Evolutionary conservation across 1,139 yeast genomes (phyloP).

Genomic region (Candida buenavistaensis): DNA sequence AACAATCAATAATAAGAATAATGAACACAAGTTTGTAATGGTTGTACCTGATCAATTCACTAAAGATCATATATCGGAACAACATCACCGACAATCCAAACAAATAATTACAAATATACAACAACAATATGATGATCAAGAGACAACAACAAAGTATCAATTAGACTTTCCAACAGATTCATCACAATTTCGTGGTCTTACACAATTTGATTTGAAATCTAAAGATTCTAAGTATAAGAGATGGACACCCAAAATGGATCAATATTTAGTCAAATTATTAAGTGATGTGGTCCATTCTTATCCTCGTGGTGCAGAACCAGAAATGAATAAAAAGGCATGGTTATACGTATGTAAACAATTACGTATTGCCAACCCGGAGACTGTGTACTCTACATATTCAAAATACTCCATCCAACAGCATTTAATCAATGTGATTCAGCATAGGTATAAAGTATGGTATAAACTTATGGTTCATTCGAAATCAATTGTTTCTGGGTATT

Average conservation of each 20-base stretch:
- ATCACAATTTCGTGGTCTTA: slow-evolving; percentile 16
- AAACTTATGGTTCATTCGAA: slow-evolving; percentile 33
- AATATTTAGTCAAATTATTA: slow-evolving; percentile 31
- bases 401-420: slow-evolving; percentile 45
- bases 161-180: background rate
- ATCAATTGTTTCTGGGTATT: slow-evolving; percentile 22
- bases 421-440: slow-evolving; percentile 37
- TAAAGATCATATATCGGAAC: slow-evolving; percentile 3
- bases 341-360: slow-evolving; percentile 39
- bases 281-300: slow-evolving; percentile 41
- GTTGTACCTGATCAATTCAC: slow-evolving; percentile 5
- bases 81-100: slow-evolving; percentile 3
- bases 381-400: slow-evolving; percentile 44
- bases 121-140: slow-evolving; percentile 5
- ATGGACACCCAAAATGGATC: slow-evolving; percentile 46
- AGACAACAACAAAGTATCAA: background rate
- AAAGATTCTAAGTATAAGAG: slow-evolving; percentile 40
- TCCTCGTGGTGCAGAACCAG: slow-evolving; percentile 31
- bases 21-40: slow-evolving; percentile 4
- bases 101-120: background rate
- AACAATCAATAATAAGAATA: background rate
- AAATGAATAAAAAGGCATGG: slow-evolving; percentile 41
- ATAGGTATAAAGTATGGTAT: slow-evolving; percentile 39
- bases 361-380: slow-evolving; percentile 39
- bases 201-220: slow-evolving; percentile 36